Evolutionary conservation across 495 filamentous ascomycete genomes (phyloP).

Genomic region (Penicillium flavigenum): DNA sequence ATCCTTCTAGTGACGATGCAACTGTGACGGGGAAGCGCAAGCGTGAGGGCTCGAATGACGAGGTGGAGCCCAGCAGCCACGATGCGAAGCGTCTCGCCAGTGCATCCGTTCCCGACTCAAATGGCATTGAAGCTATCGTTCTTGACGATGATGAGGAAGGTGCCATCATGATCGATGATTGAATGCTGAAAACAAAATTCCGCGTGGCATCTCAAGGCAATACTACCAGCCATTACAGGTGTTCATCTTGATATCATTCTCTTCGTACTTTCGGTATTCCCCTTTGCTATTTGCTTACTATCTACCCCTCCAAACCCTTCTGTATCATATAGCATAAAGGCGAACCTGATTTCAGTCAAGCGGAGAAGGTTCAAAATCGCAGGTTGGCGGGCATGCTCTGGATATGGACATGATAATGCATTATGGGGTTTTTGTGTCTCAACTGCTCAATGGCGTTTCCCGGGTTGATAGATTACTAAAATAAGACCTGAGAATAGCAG

Average conservation of each 20-base stretch:
- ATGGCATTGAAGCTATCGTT: constrained; percentile 44
- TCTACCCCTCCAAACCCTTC: not conserved
- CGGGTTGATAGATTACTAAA: not conserved
- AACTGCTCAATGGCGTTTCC: not conserved
- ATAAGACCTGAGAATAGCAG: not conserved
- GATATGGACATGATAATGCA: constrained; percentile 3
- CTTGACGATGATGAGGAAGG: constrained; percentile 57
- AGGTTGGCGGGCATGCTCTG: not conserved
- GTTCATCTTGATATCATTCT: not conserved
- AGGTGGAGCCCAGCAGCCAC: constrained; percentile 38
- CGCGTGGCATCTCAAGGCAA: not conserved
- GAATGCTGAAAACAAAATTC: not conserved
- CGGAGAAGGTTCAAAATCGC: not conserved
- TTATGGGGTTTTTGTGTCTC: not conserved
- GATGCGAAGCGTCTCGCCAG: constrained; percentile 46
- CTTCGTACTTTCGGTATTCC: not conserved
- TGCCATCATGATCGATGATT: constrained; percentile 74
- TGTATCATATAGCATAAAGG: constrained; percentile 26
- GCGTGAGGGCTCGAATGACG: constrained; percentile 42
- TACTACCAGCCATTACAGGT: not conserved
- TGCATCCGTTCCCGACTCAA: constrained; percentile 28
- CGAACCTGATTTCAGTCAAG: constrained; percentile 3
- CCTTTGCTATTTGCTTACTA: constrained; percentile 2
- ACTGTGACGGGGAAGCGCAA: constrained; percentile 41
- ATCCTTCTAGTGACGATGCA: constrained; percentile 24